Evolutionary conservation across 495 filamentous ascomycete genomes (phyloP).

Genomic region (Daldinia vernicosa): DNA sequence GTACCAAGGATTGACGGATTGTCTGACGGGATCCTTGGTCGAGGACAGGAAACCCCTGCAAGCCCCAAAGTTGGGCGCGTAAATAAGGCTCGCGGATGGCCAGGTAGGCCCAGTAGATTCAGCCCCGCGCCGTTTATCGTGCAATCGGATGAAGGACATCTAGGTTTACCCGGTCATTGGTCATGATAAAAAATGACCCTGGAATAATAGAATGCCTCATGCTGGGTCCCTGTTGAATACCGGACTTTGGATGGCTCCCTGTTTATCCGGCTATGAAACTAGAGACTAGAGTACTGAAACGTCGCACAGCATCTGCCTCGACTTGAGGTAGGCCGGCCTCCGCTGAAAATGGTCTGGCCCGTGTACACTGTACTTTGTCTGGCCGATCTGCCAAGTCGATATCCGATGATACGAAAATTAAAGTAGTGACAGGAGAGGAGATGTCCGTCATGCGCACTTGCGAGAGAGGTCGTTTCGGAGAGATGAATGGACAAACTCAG

Average conservation of each 20-base stretch:
- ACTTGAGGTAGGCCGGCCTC: conserved; percentile 24
- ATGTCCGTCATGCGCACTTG: conserved; percentile 51
- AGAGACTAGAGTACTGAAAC: conserved; percentile 24
- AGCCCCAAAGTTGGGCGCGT: conserved; percentile 56
- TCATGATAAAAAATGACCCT: conserved; percentile 29
- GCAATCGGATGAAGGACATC: conserved; percentile 56
- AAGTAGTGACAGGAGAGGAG: conserved; percentile 31
- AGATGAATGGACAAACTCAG: conserved; percentile 44
- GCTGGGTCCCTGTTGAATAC: conserved; percentile 25
- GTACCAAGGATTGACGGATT: conserved; percentile 35
- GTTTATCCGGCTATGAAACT: conserved; percentile 38
- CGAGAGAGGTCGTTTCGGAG: conserved; percentile 44
- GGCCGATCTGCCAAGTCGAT: conserved; percentile 36
- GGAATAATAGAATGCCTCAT: conserved; percentile 18
- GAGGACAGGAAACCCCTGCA: conserved; percentile 52
- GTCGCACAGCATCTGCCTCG: conserved; percentile 30
- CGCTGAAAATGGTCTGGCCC: conserved; percentile 18
- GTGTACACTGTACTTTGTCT: conserved; percentile 20
- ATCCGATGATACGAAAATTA: conserved; percentile 27
- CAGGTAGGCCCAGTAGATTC: conserved; percentile 39
- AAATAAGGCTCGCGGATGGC: conserved; percentile 59
- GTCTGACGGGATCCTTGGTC: conserved; percentile 42
- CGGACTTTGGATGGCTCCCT: conserved; percentile 33
- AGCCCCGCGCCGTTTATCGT: conserved; percentile 49
- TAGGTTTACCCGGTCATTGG: conserved; percentile 53